Conservation (phyloP, 2,329 filamentous ascomycete species). For the Penicillium paneum region DNA sequence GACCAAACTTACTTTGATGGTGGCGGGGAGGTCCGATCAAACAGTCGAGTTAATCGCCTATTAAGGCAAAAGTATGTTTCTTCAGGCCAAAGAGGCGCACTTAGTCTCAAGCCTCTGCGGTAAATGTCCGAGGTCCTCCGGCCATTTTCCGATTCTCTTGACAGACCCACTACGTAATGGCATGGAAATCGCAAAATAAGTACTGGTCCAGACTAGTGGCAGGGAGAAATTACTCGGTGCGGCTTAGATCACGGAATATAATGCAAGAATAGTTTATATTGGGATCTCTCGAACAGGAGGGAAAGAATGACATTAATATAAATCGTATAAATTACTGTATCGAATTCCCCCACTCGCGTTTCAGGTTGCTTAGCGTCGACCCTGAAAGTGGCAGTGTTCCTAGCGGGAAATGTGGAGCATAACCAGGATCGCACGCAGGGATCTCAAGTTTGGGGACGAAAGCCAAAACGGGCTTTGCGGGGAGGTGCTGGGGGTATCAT, state of each 20-base stretch:
- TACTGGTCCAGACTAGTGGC: not conserved
- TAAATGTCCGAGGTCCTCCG: slow-evolving; percentile 13
- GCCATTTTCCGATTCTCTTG: not conserved
- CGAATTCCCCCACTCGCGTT: slow-evolving; percentile 20
- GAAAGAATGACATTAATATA: not conserved
- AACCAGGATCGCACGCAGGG: slow-evolving; percentile 34
- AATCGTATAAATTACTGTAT: not conserved
- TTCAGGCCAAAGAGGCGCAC: slow-evolving; percentile 2
- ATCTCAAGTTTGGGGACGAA: slow-evolving; percentile 16
- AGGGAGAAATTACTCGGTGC: not conserved
- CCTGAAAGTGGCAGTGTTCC: slow-evolving; percentile 32
- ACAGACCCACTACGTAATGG: not conserved
- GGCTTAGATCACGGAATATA: not conserved
- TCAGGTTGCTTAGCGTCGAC: slow-evolving; percentile 34
- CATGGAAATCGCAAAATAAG: not conserved
- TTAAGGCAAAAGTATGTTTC: not conserved
- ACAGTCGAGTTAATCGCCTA: slow-evolving; percentile 1
- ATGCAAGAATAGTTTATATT: not conserved
- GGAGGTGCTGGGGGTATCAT: slow-evolving; percentile 16
- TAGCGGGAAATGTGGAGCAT: slow-evolving; percentile 20
- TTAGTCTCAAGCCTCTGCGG: too few species aligned
- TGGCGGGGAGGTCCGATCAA: slow-evolving; percentile 10
- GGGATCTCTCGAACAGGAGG: not conserved
- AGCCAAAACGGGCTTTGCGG: slow-evolving; percentile 29
- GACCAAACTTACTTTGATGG: slow-evolving; percentile 11